Evolutionary conservation across 257 asterid genomes (phyloP).

Genomic region (Mentha longifolia): DNA sequence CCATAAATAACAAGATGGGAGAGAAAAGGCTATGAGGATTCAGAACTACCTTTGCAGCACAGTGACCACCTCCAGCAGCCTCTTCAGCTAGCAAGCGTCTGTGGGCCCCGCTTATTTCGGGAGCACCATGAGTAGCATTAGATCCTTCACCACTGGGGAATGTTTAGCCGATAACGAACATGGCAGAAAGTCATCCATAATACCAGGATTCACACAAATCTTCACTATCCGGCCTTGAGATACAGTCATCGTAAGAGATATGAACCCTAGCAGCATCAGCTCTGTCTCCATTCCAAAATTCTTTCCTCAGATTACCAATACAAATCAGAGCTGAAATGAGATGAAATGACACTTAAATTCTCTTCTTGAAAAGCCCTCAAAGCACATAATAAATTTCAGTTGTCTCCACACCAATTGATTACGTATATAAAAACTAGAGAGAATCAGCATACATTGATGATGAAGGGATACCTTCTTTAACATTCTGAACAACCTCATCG

Average conservation of each 20-base stretch:
- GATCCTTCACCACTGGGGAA: slow-evolving; percentile 37
- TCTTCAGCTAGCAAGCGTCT: slow-evolving; percentile 66
- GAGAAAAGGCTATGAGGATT: background rate
- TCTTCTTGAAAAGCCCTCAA: slow-evolving; percentile 9
- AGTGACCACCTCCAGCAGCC: slow-evolving; percentile 44
- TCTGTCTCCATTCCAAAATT: slow-evolving; percentile 45
- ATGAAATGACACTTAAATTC: slow-evolving; percentile 2
- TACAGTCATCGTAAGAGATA: slow-evolving; percentile 73
- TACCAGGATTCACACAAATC: slow-evolving; percentile 50
- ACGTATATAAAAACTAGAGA: too few relatives aligned
- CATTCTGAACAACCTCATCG: slow-evolving; percentile 72
- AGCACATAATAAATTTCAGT: background rate
- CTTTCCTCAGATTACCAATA: slow-evolving; percentile 33
- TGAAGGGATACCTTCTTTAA: slow-evolving; percentile 63
- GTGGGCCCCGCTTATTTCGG: slow-evolving; percentile 37
- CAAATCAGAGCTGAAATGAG: slow-evolving; percentile 17
- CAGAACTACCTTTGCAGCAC: slow-evolving; percentile 57
- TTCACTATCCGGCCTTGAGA: slow-evolving; percentile 63
- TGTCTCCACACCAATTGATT: slow-evolving; percentile 1
- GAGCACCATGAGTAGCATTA: slow-evolving; percentile 25
- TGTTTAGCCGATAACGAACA: slow-evolving; percentile 45
- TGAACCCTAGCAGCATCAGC: slow-evolving; percentile 84
- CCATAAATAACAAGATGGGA: slow-evolving; percentile 2
- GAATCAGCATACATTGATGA: slow-evolving; percentile 10
- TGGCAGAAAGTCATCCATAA: slow-evolving; percentile 58